Evolutionary conservation across 495 filamentous ascomycete species (phyloP).

Genomic region (Aspergillus cavernicola): DNA sequence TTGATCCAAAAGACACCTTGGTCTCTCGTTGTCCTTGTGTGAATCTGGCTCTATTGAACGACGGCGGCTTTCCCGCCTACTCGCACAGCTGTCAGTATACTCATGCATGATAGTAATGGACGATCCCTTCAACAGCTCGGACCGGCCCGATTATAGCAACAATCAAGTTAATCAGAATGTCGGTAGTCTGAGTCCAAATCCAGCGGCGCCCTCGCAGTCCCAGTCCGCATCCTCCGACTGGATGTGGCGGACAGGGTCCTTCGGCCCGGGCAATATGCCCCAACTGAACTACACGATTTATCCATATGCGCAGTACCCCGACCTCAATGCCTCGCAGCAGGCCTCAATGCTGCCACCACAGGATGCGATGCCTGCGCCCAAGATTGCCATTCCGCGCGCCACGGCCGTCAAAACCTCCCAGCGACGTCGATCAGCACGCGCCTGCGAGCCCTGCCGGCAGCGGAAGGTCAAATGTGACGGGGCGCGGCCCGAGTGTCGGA

Average conservation of each 20-base stretch:
- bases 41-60: too few species aligned
- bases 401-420: conserved; percentile 1
- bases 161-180: background rate
- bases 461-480: conserved; percentile 63
- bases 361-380: conserved; percentile 9
- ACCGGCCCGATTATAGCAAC: too few species aligned
- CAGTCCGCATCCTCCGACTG: conserved; percentile 2
- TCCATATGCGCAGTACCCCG: background rate
- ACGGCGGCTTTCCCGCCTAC: too few species aligned
- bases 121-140: background rate
- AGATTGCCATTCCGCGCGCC: conserved; percentile 35
- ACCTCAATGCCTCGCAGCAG: conserved; percentile 1
- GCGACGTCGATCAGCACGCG: conserved; percentile 44
- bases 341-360: conserved; percentile 1
- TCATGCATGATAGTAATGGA: conserved; percentile 5
- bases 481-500: conserved; percentile 48
- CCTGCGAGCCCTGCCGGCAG: conserved; percentile 70
- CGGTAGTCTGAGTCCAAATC: background rate
- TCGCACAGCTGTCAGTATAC: background rate
- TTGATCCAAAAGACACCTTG: too few species aligned
- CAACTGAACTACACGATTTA: conserved; percentile 1
- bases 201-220: background rate
- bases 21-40: too few species aligned
- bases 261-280: background rate
- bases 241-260: conserved; percentile 6